Conservation (phyloP, 2,329 filamentous ascomycete species). For the Monosporascus cannonballus region DNA sequence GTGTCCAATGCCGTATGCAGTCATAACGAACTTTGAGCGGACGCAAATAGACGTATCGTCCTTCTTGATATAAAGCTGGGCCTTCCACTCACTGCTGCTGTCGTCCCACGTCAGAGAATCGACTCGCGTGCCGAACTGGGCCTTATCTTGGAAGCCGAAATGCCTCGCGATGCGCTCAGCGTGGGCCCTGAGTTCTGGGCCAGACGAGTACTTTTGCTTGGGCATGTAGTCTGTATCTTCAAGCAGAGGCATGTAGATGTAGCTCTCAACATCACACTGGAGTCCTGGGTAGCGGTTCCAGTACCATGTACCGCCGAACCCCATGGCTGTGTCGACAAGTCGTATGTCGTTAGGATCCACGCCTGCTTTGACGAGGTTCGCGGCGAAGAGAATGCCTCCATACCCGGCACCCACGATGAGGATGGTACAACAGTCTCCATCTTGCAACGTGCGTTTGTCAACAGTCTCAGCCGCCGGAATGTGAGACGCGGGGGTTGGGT, state of each 20-base stretch:
- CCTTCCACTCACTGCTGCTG: background rate
- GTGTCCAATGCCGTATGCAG: background rate
- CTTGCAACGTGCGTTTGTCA: background rate
- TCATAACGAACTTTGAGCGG: background rate
- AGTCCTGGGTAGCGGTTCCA: conserved; percentile 43
- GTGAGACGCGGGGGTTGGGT: too few species aligned
- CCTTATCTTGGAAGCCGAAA: conserved; percentile 27
- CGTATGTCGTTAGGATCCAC: conserved; percentile 28
- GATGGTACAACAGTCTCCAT: conserved; percentile 3
- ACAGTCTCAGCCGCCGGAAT: background rate
- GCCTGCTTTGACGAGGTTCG: conserved; percentile 30
- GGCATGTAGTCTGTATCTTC: conserved; percentile 44
- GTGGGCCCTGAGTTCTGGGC: conserved; percentile 34
- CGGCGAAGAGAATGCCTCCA: conserved; percentile 35
- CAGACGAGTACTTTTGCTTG: conserved; percentile 34
- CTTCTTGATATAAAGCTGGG: too few species aligned
- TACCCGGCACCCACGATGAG: conserved; percentile 38
- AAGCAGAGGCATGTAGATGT: conserved; percentile 39
- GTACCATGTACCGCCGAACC: conserved; percentile 43
- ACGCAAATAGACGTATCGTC: background rate
- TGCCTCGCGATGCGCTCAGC: conserved; percentile 31
- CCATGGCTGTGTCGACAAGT: conserved; percentile 38
- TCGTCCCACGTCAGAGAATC: conserved; percentile 32
- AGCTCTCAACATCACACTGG: conserved; percentile 41
- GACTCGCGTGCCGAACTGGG: conserved; percentile 33